Conservation (phyloP, 2,329 filamentous ascomycete species). For the Cercospora zeina region DNA sequence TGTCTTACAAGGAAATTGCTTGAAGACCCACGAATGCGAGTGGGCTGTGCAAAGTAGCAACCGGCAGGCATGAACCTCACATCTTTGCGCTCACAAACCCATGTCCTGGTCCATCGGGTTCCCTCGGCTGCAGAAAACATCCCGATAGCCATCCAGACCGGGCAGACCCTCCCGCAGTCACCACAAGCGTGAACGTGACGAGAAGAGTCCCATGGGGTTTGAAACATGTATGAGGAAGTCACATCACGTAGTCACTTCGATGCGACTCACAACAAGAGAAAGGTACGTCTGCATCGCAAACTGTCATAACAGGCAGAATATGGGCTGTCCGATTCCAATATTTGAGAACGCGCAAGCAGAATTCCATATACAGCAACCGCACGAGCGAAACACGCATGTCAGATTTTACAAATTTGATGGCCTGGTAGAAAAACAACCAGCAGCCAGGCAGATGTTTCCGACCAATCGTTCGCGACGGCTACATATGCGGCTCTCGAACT, state of each 20-base stretch:
- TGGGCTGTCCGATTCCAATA: not conserved
- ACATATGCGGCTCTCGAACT: not conserved
- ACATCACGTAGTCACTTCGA: not conserved
- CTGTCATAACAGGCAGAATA: not conserved
- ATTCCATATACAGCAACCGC: not conserved
- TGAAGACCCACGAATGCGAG: not conserved
- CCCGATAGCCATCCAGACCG: not conserved
- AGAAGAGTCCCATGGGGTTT: not conserved
- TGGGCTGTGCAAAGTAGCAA: not conserved
- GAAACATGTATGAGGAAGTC: not conserved
- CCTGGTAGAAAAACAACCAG: slow-evolving; percentile 3
- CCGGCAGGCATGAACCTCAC: slow-evolving; percentile 4
- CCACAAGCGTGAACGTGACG: not conserved
- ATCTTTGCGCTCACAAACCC: not conserved
- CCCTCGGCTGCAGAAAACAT: not conserved
- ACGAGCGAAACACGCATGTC: not conserved
- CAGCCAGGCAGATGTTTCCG: not conserved
- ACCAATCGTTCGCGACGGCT: not conserved
- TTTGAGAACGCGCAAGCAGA: not conserved
- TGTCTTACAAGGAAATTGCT: not conserved
- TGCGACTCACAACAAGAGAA: not conserved
- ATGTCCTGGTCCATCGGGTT: not conserved
- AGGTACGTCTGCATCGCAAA: not conserved
- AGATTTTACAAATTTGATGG: not conserved
- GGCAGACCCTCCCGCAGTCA: not conserved